Evolutionary conservation across 208 protist genomes (phyloP).

Genomic region (Leishmania tropica): DNA sequence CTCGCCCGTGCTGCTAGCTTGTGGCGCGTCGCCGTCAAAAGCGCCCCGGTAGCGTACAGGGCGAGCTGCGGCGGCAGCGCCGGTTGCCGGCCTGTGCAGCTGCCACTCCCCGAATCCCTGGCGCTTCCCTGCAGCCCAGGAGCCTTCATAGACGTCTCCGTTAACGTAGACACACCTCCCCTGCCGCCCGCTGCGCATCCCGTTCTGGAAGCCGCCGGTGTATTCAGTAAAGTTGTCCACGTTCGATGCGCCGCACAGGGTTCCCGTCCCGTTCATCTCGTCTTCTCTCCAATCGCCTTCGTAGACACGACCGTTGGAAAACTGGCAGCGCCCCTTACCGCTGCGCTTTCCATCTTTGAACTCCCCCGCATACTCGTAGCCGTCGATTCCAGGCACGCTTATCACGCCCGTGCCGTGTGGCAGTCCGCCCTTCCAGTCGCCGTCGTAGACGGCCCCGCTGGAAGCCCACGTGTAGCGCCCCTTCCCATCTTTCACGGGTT

Average conservation of each 20-base stretch:
- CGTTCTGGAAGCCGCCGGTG: slow-evolving; percentile 58
- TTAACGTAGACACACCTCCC: slow-evolving; percentile 74
- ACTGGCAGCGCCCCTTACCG: slow-evolving; percentile 74
- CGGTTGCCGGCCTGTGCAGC: slow-evolving; percentile 21
- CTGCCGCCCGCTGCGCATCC: slow-evolving; percentile 55
- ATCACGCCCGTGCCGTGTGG: slow-evolving; percentile 71
- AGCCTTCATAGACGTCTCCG: slow-evolving; percentile 76
- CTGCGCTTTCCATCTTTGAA: slow-evolving; percentile 64
- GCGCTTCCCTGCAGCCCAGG: slow-evolving; percentile 63
- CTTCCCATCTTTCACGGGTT: slow-evolving; percentile 57
- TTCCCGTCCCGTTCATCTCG: slow-evolving; percentile 81
- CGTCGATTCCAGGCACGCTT: slow-evolving; percentile 44
- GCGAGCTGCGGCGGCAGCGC: slow-evolving; percentile 2
- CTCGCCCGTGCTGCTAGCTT: slow-evolving; percentile 13
- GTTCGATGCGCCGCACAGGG: slow-evolving; percentile 44
- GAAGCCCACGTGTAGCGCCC: slow-evolving; percentile 69
- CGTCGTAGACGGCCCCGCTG: slow-evolving; percentile 60
- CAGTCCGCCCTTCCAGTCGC: slow-evolving; percentile 50
- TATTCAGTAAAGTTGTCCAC: slow-evolving; percentile 75
- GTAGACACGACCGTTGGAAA: slow-evolving; percentile 76
- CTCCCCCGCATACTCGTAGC: slow-evolving; percentile 70
- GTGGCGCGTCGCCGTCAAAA: slow-evolving; percentile 55
- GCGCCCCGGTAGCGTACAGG: slow-evolving; percentile 55
- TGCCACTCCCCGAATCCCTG: slow-evolving; percentile 67
- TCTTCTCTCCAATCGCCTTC: slow-evolving; percentile 82